Evolutionary conservation across 352 stramenopile genomes (phyloP).

Genomic region (Phytophthora brassicae): DNA sequence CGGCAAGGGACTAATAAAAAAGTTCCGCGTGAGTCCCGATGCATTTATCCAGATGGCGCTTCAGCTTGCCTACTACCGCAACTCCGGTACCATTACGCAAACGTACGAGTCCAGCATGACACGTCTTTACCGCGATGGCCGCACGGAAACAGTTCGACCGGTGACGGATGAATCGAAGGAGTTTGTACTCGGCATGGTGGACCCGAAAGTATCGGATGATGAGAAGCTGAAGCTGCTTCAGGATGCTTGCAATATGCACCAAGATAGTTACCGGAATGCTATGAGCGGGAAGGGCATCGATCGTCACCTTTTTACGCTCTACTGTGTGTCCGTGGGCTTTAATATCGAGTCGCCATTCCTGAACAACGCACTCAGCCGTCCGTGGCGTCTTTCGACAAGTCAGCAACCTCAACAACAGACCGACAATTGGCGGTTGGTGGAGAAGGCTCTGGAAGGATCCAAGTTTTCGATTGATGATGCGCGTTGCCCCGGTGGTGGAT

Average conservation of each 20-base stretch:
- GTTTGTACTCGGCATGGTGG: slow-evolving; percentile 90
- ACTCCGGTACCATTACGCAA: slow-evolving; percentile 90
- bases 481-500: slow-evolving; percentile 82
- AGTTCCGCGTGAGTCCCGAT: slow-evolving; percentile 93
- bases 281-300: slow-evolving; percentile 93
- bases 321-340: slow-evolving; percentile 88
- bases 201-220: slow-evolving; percentile 60
- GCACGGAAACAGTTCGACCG: slow-evolving; percentile 92
- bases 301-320: slow-evolving; percentile 95
- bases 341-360: slow-evolving; percentile 88
- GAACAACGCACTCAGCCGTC: slow-evolving; percentile 78
- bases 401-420: slow-evolving; percentile 92
- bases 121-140: slow-evolving; percentile 94
- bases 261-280: slow-evolving; percentile 90
- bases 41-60: slow-evolving; percentile 96
- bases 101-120: slow-evolving; percentile 98
- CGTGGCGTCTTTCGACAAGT: slow-evolving; percentile 88
- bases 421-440: slow-evolving; percentile 71
- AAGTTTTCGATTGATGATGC: slow-evolving; percentile 60
- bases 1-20: slow-evolving; percentile 90
- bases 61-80: slow-evolving; percentile 95
- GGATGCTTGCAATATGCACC: slow-evolving; percentile 88
- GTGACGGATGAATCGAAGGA: slow-evolving; percentile 89
- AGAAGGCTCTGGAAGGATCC: slow-evolving; percentile 59
- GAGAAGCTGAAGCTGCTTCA: slow-evolving; percentile 88